phyloP scores from a whole-genome alignment of 306 rosid genomes.

The Begonia masoniana region DNA sequence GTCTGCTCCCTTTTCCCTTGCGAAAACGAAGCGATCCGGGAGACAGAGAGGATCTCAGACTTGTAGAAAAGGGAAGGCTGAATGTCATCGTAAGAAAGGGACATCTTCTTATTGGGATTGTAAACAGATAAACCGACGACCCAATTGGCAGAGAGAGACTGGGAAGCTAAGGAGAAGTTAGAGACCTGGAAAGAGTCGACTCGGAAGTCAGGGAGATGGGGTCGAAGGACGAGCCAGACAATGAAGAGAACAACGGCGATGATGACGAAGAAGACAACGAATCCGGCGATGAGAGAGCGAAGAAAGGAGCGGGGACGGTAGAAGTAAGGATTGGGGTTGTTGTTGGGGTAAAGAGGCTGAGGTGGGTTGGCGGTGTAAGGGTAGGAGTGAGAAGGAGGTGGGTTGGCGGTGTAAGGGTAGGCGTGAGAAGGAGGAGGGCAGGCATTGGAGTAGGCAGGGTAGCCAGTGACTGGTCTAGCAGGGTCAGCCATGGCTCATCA shows the following conservation, averaged over 20 bases:
- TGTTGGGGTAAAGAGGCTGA: conserved; percentile 20
- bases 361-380: conserved; percentile 32
- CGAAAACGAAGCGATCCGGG: conserved; percentile 35
- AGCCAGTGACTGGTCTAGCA: conserved; percentile 67
- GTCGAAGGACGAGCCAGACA: conserved; percentile 81
- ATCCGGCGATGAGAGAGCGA: conserved; percentile 48
- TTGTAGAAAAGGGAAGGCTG: conserved; percentile 22
- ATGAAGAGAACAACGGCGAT: conserved; percentile 34
- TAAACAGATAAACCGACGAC: conserved; percentile 25
- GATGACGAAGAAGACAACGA: conserved; percentile 39
- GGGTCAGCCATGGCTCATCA: conserved; percentile 38
- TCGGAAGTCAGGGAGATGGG: conserved; percentile 45
- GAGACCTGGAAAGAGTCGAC: conserved; percentile 37
- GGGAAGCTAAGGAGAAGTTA: conserved; percentile 28
- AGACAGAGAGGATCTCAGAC: conserved; percentile 12
- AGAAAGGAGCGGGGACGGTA: conserved; percentile 22
- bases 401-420: conserved; percentile 33
- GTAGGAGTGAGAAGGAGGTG: conserved; percentile 12
- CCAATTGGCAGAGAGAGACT: conserved; percentile 52
- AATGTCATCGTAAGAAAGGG: conserved; percentile 32
- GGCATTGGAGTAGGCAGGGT: conserved; percentile 42
- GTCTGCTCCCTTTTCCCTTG: conserved; percentile 30
- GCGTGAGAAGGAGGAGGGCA: conserved; percentile 15
- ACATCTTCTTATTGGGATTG: conserved; percentile 65
- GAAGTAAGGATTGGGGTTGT: conserved; percentile 15